Evolutionary conservation across 2,329 filamentous ascomycete species (phyloP).

Genomic region (Colletotrichum scovillei): DNA sequence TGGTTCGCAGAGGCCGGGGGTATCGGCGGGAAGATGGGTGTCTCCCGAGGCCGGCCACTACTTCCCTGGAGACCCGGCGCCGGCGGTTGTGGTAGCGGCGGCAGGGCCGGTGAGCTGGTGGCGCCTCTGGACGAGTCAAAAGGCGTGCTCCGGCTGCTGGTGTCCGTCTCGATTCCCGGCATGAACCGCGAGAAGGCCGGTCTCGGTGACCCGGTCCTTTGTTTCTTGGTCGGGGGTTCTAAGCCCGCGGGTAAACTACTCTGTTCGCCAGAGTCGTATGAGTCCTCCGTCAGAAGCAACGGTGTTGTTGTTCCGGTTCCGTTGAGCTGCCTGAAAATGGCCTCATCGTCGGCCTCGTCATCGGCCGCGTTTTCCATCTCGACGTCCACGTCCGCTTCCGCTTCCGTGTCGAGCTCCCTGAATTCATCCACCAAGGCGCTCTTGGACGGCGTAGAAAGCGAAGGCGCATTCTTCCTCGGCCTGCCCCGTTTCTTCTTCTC

Average conservation of each 20-base stretch:
- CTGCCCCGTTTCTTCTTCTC: slow-evolving; percentile 36
- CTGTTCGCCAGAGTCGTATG: slow-evolving; percentile 12
- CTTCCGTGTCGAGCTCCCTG: slow-evolving; percentile 37
- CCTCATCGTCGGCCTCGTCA: slow-evolving; percentile 40
- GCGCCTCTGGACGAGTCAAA: slow-evolving; percentile 20
- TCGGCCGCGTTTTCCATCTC: slow-evolving; percentile 42
- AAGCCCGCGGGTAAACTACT: not conserved
- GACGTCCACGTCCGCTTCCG: slow-evolving; percentile 38
- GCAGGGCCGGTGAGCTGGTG: slow-evolving; percentile 23
- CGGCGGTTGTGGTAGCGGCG: not conserved
- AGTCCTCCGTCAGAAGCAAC: not conserved
- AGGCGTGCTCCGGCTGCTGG: slow-evolving; percentile 8
- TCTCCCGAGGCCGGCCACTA: not conserved
- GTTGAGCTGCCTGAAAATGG: slow-evolving; percentile 26
- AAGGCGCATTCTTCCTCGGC: slow-evolving; percentile 42
- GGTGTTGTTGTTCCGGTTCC: not conserved
- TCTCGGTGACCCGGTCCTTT: slow-evolving; percentile 1
- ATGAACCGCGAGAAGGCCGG: not conserved
- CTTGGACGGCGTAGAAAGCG: slow-evolving; percentile 51
- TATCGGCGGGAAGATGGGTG: not conserved
- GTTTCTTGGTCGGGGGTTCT: slow-evolving; percentile 29
- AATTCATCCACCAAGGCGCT: slow-evolving; percentile 42
- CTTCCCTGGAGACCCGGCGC: not conserved
- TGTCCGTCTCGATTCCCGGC: slow-evolving; percentile 20
- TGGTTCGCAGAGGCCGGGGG: slow-evolving; percentile 12